These are phyloP conservation scores for Alternaria panax DNA, from an alignment of 2,329 filamentous ascomycete species.

Conservation along the genomic window DNA sequence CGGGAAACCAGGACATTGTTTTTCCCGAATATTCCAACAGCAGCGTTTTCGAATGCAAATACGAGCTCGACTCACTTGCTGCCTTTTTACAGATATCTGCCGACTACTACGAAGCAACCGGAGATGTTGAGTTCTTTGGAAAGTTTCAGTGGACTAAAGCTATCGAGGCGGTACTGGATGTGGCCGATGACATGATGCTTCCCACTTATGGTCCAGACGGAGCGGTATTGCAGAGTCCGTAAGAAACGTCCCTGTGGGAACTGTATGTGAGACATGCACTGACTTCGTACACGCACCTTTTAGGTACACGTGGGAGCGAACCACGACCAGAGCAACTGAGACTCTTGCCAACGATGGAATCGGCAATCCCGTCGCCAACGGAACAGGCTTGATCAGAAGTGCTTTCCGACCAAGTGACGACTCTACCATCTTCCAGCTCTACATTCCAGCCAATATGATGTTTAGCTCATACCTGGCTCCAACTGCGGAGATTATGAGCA, in stretches of 20 bases:
- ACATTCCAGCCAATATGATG: slow-evolving; percentile 71
- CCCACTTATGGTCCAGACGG: slow-evolving; percentile 59
- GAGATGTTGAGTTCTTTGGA: slow-evolving; percentile 58
- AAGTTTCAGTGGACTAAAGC: slow-evolving; percentile 58
- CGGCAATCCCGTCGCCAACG: slow-evolving; percentile 58
- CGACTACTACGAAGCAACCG: slow-evolving; percentile 59
- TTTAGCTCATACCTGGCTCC: slow-evolving; percentile 69
- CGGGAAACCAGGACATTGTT: slow-evolving; percentile 53
- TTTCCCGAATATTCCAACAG: slow-evolving; percentile 52
- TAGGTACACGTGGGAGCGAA: slow-evolving; percentile 56
- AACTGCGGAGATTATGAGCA: slow-evolving; percentile 61
- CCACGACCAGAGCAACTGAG: slow-evolving; percentile 55
- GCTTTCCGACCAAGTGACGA: slow-evolving; percentile 61
- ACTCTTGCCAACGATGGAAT: slow-evolving; percentile 62
- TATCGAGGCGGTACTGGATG: slow-evolving; percentile 54
- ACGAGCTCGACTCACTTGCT: slow-evolving; percentile 61
- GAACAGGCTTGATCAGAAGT: slow-evolving; percentile 58
- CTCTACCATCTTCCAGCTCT: slow-evolving; percentile 58
- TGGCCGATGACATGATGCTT: slow-evolving; percentile 56
- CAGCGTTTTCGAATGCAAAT: slow-evolving; percentile 62
- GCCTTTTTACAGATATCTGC: slow-evolving; percentile 59
- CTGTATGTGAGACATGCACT: no score
- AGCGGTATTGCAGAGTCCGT: slow-evolving; percentile 53
- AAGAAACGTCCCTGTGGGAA: no score
- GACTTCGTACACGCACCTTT: no score